Evolutionary conservation across 768 basidiomycete genomes (phyloP).

Genomic region (Scleroderma bovista): DNA sequence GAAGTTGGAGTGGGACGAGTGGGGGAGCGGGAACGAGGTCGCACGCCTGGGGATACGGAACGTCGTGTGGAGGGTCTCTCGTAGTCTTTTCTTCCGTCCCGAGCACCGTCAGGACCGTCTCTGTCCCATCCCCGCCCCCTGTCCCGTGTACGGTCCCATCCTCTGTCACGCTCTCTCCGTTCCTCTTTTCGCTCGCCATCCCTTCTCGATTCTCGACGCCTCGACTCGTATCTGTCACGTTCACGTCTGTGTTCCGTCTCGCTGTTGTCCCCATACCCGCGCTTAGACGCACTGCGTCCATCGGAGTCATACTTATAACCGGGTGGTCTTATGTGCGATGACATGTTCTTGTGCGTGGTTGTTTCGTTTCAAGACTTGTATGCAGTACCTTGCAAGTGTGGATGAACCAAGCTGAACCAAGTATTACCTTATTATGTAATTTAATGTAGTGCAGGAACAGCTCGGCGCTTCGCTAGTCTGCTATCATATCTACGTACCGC

Average conservation of each 20-base stretch:
- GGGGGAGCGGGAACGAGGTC: slow-evolving; percentile 5
- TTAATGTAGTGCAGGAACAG: too few relatives aligned
- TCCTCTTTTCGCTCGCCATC: background rate
- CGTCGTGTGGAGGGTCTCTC: slow-evolving; percentile 32
- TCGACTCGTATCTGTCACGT: background rate
- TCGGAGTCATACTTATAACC: background rate
- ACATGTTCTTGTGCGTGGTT: too few relatives aligned
- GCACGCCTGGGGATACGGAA: slow-evolving; percentile 53
- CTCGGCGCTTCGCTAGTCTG: too few relatives aligned
- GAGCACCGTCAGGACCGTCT: slow-evolving; percentile 23
- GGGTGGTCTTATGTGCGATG: background rate
- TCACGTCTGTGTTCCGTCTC: background rate
- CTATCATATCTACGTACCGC: too few relatives aligned
- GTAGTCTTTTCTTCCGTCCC: slow-evolving; percentile 26
- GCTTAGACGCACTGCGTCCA: slow-evolving; percentile 10
- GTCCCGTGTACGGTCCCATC: too few relatives aligned
- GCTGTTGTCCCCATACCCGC: slow-evolving; percentile 10
- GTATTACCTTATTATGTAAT: too few relatives aligned
- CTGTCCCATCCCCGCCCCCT: slow-evolving; percentile 30
- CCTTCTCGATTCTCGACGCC: background rate
- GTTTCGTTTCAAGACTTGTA: too few relatives aligned
- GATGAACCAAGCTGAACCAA: too few relatives aligned
- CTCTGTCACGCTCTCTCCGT: slow-evolving; percentile 13
- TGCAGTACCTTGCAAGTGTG: too few relatives aligned
- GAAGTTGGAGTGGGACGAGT: background rate